Base-by-base conservation (phyloP, 371 early-diverging fungal genomes). In the Mycotypha africana region DNA sequence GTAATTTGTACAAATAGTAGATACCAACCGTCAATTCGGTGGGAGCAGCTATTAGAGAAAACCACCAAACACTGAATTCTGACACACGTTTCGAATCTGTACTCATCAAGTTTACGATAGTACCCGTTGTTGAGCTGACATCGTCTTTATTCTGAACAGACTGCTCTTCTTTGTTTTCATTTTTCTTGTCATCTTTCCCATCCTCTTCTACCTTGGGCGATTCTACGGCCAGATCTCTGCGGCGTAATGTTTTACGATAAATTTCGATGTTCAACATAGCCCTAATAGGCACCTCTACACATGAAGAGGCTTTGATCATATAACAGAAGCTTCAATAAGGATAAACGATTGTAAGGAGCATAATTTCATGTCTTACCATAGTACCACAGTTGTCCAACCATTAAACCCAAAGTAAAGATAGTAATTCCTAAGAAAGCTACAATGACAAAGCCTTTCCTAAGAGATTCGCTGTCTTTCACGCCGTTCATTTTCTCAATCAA, bases 31-130 rank as follows among this genome's bases (percentile, higher is more conserved):
- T 32, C 1, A 86, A 65, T 39, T 80, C 78, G 16, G 76, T 67
- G 22, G 86, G 84, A 1, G 72, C 66, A 3, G 70, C 70, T 33
- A 79, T 65, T 15, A 78, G 47, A 17, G 61, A 52, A 47, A 75
- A 67, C 60, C 82, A 58, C 46, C 72, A 78, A 38, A 71, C 61
- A 24, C 65, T 50, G 14, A 73, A 62, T 17, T 78, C 73, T 9
- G 78, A 68, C 17, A 93, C 70, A 34, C 90, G 78, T 31, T 76
- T 71, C 6, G 84, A 61, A 51, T 95, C 95, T 1, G 91, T 84
- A n/a, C 92, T 85, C 62, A 93, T 85, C 46, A 95, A 56, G 57
- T 89, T 95, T 51, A 86, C 86, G 43, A 95, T 76, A 17, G 79
- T 81, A 19, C 94, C 94, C 3, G 74, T 64, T 2, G 69, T 64